Conservation (phyloP, 2,329 filamentous ascomycete genomes). For the Fusarium pseudocircinatum region DNA sequence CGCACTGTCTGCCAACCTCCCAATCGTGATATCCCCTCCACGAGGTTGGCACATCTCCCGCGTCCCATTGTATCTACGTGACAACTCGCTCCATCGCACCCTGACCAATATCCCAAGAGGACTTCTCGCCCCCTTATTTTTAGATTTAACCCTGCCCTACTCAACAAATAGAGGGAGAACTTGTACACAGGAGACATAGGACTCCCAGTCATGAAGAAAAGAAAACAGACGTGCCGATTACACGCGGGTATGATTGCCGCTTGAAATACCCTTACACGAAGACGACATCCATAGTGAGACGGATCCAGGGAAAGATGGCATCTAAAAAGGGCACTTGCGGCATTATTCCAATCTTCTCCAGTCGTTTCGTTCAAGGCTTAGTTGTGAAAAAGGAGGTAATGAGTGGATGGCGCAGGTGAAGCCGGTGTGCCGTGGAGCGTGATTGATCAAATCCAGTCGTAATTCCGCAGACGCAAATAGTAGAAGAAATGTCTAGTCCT, state of each 20-base stretch:
- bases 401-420: conserved; percentile 54
- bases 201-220: conserved; percentile 35
- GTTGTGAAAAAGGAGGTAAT: conserved; percentile 46
- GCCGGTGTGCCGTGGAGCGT: conserved; percentile 40
- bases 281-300: conserved; percentile 3
- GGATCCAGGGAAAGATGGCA: conserved; percentile 7
- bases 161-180: conserved; percentile 7
- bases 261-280: conserved; percentile 7
- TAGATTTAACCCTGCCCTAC: conserved; percentile 18
- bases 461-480: conserved; percentile 43
- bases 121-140: conserved; percentile 33
- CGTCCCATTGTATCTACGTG: conserved; percentile 19
- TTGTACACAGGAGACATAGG: conserved; percentile 41
- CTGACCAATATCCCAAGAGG: conserved; percentile 37
- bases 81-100: conserved; percentile 32
- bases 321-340: conserved; percentile 14
- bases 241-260: conserved; percentile 31
- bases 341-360: conserved; percentile 35
- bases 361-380: conserved; percentile 43
- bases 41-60: conserved; percentile 20
- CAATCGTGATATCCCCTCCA: conserved; percentile 20
- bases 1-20: conserved; percentile 33
- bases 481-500: conserved; percentile 47
- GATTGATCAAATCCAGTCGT: conserved; percentile 45
- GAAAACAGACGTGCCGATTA: conserved; percentile 37